A percentile compares a stretch with the other conserved stretches of the same genome.
These are phyloP conservation scores for Orbilia brochopaga DNA, from an alignment of 2,329 filamentous ascomycete species.

Conservation along the genomic window DNA sequence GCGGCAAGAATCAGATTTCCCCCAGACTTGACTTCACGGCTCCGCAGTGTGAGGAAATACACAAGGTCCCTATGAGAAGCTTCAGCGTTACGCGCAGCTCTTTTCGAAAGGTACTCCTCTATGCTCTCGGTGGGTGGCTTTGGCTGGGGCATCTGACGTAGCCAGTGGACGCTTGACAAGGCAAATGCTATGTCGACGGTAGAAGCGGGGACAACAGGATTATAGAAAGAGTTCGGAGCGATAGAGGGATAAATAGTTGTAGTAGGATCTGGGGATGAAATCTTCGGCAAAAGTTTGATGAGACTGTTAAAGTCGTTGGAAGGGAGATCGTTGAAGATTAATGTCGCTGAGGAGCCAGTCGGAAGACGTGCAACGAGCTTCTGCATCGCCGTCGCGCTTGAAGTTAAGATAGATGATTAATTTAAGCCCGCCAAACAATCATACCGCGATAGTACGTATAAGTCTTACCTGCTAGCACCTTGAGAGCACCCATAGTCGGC, in stretches of 20 bases:
- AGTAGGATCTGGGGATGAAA: constrained; percentile 2
- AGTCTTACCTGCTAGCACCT: constrained; percentile 25
- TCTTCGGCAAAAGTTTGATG: constrained; percentile 7
- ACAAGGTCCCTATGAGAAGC: constrained; percentile 25
- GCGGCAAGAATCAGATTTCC: constrained; percentile 30
- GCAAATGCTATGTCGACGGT: constrained; percentile 31
- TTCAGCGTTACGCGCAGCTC: constrained; percentile 3
- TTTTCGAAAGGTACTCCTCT: constrained; percentile 15
- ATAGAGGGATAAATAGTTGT: constrained; percentile 23
- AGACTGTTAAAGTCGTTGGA: constrained; percentile 39
- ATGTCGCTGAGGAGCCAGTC: not conserved
- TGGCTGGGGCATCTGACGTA: constrained; percentile 17
- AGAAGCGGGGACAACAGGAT: constrained; percentile 5
- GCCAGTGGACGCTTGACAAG: constrained; percentile 32
- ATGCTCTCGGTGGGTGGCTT: constrained; percentile 8
- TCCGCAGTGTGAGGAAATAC: constrained; percentile 21
- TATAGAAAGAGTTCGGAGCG: constrained; percentile 26
- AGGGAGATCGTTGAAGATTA: constrained; percentile 38
- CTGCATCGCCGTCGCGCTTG: constrained; percentile 19
- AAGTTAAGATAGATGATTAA: not conserved
- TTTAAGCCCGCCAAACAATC: not conserved
- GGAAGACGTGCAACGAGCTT: constrained; percentile 12
- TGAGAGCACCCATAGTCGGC: constrained; percentile 33
- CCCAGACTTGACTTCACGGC: constrained; percentile 18
- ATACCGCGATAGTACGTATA: not conserved